Base-by-base conservation (phyloP, 306 rosid species). In the Spatholobus suberectus region DNA sequence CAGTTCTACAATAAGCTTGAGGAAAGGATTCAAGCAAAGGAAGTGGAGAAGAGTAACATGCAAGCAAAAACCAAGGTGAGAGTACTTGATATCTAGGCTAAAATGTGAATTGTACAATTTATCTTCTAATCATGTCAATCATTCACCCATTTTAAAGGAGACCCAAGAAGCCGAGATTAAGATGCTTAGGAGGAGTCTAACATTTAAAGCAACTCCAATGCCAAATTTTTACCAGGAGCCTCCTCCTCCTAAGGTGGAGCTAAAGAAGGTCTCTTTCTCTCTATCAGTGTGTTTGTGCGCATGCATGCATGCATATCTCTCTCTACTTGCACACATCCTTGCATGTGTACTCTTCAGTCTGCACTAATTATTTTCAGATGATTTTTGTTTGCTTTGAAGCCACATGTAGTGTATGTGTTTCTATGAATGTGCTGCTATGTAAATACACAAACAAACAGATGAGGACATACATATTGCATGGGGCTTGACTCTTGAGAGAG, bases 11-110 rank as follows among this genome's bases (percentile, higher is more conserved):
- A 91, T 69, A 94, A 96, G 87, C 94, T 96, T 26, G 99, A 93
- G 90, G 99, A 96, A 84, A 96, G 89, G 90, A 93, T 90, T 88
- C 96, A 94, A 62, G 97, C 94, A 59, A 93, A 93, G 92, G 99
- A 96, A 77, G 89, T 49, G 80, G 99, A 96, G 86, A 88, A 92
- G 89, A 96, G 73, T 81, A 89, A 84, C 80, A 44, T 96, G 87
- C 98, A 96, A 87, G 99, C 92, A 40, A 92, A 96, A 72, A 73
- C 97, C 51, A 94, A 92, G 98, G 99, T 96, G 66, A 68, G 87
- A 66, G 15, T 65, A 68, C 66, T 85, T 74, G 44, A 57, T 73
- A 63, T 85, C 46, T 55, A n/a, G 54, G 59, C 1, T 73, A 78
- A 59, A 59, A 43, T 51, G 38, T n/a, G 68, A 70, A 69, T 57